These are phyloP conservation scores for Erythrophleum ivorense DNA, from an alignment of 331 rosid genomes.

Conservation along the genomic window DNA sequence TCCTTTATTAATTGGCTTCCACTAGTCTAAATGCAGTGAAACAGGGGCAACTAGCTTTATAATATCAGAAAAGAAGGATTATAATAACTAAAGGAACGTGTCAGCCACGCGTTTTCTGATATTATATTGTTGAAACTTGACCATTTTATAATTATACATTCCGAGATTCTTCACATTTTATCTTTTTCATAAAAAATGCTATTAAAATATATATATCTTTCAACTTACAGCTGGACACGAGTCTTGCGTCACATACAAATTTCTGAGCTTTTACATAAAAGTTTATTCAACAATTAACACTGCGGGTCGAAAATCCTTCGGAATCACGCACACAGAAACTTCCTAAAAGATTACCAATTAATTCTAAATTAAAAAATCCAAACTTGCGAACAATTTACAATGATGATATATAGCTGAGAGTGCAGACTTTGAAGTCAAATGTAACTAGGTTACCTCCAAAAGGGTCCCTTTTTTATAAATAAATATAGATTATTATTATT, in stretches of 20 bases:
- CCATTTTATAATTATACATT: background rate
- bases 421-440: no score
- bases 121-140: constrained; percentile 18
- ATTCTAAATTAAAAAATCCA: background rate
- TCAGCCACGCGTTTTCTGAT: constrained; percentile 27
- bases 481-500: no score
- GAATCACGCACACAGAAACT: constrained; percentile 32
- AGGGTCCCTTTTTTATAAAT: no score
- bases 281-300: no score
- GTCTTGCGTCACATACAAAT: background rate
- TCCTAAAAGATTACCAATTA: background rate
- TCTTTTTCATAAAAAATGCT: background rate
- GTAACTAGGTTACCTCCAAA: no score
- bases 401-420: no score
- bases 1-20: background rate
- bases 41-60: background rate
- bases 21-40: background rate
- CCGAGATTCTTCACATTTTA: background rate
- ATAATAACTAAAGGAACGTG: constrained; percentile 37
- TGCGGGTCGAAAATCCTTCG: background rate
- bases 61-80: background rate
- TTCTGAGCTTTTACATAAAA: background rate
- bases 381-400: no score
- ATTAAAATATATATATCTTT: background rate
- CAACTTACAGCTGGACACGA: background rate